Evolutionary conservation across 805 yeast species (phyloP).

Genomic region (Candida yuanshanica): DNA sequence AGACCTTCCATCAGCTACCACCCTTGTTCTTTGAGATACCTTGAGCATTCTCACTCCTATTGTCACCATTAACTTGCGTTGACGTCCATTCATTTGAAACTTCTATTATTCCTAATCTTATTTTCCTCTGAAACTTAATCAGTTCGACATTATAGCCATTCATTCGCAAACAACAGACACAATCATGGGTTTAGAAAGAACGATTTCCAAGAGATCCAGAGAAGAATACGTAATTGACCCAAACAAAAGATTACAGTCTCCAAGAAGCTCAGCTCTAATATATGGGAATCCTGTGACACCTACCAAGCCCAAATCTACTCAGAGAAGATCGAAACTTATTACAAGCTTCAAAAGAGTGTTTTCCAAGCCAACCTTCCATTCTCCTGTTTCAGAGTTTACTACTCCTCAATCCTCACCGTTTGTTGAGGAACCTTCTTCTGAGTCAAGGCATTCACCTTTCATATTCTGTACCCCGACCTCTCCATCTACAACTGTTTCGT

Average conservation of each 20-base stretch:
- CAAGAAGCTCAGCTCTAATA: constrained; percentile 9
- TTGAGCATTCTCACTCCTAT: neutral
- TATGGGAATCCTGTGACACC: constrained; percentile 17
- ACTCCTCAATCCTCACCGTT: constrained; percentile 7
- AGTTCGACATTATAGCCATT: too few species aligned
- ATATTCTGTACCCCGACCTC: constrained; percentile 2
- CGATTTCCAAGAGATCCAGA: constrained; percentile 19
- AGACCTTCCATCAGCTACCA: neutral
- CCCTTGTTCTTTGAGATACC: neutral
- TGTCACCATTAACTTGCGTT: constrained; percentile 29
- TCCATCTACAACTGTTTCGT: neutral
- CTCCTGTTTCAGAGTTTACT: constrained; percentile 15
- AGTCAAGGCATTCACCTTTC: constrained; percentile 3
- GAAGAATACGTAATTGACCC: constrained; percentile 17
- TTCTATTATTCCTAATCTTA: constrained; percentile 1
- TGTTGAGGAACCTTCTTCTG: constrained; percentile 1
- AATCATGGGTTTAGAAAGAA: constrained; percentile 10
- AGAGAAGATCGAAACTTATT: constrained; percentile 11
- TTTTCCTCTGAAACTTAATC: too few species aligned
- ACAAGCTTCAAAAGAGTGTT: constrained; percentile 19
- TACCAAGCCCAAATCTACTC: constrained; percentile 7
- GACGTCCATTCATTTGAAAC: constrained; percentile 26
- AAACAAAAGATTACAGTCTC: constrained; percentile 13
- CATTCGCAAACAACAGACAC: neutral
- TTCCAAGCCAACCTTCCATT: constrained; percentile 7